These are phyloP conservation scores for Cryptosporidium meleagridis DNA, from an alignment of 169 alveolate species.

Conservation along the genomic window DNA sequence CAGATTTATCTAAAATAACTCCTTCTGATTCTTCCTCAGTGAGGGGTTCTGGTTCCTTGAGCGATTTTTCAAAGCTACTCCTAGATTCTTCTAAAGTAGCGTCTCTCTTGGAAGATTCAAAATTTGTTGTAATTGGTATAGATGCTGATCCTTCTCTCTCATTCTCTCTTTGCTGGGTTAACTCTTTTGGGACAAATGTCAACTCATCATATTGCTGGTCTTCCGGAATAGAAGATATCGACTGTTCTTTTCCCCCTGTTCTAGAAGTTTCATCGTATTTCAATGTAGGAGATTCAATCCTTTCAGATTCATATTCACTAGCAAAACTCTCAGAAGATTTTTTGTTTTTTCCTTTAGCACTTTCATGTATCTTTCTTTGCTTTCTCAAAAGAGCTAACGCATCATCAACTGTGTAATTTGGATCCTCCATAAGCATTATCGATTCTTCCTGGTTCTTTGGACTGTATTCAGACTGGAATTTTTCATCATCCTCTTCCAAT, in stretches of 20 bases:
- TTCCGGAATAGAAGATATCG: neutral
- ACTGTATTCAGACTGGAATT: neutral
- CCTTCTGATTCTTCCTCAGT: neutral
- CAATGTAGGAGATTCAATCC: neutral
- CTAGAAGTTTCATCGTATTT: neutral
- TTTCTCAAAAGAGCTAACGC: slow-evolving; percentile 30
- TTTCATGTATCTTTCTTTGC: slow-evolving; percentile 38
- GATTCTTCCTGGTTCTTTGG: slow-evolving; percentile 39
- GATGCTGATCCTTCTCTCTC: neutral
- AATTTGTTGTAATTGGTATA: neutral
- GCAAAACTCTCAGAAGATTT: neutral
- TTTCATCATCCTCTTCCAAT: neutral
- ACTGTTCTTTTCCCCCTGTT: neutral
- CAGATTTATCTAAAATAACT: neutral
- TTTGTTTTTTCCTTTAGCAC: neutral
- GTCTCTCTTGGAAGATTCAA: neutral
- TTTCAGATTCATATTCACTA: neutral
- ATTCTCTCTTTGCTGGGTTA: neutral
- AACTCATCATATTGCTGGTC: neutral
- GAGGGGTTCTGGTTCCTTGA: neutral
- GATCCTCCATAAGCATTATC: slow-evolving; percentile 8
- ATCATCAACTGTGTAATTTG: slow-evolving; percentile 51
- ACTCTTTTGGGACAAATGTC: neutral
- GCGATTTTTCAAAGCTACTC: neutral
- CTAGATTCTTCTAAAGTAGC: neutral